These are phyloP conservation scores for Pterula multifida DNA, from an alignment of 1,284 basidiomycete genomes.

Conservation along the genomic window DNA sequence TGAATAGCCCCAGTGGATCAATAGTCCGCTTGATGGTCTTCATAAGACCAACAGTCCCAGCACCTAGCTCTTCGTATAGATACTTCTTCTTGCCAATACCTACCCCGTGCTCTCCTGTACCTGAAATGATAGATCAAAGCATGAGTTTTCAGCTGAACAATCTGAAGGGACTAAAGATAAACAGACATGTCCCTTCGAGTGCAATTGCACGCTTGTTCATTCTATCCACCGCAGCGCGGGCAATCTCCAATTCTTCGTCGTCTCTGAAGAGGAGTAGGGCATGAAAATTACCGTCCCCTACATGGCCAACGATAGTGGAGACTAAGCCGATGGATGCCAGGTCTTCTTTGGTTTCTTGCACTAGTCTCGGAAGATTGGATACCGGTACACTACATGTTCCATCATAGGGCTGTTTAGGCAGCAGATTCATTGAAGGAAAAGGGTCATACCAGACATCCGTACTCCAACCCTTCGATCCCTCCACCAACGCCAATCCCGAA, in stretches of 20 bases:
- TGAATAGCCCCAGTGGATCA: constrained; percentile 71
- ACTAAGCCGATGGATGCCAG: constrained; percentile 45
- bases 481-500: constrained; percentile 54
- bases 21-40: constrained; percentile 67
- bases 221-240: constrained; percentile 42
- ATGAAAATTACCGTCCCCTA: constrained; percentile 68
- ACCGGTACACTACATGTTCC: constrained; percentile 55
- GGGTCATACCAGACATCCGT: constrained; percentile 75
- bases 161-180: not conserved
- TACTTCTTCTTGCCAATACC: constrained; percentile 76
- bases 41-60: constrained; percentile 78
- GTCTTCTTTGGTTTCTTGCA: constrained; percentile 69
- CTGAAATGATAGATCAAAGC: constrained; percentile 18
- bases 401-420: constrained; percentile 1
- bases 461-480: constrained; percentile 57
- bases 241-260: constrained; percentile 44
- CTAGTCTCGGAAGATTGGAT: constrained; percentile 64
- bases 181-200: constrained; percentile 66
- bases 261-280: constrained; percentile 48
- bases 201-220: constrained; percentile 66
- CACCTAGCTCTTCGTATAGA: constrained; percentile 68
- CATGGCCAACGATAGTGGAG: constrained; percentile 68
- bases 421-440: not conserved
- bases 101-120: constrained; percentile 82
- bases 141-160: too few species aligned